A percentile compares a stretch with the other conserved stretches of the same genome.
Evolutionary conservation across 352 stramenopile species (phyloP).

Genomic region (Peronospora tabacina): DNA sequence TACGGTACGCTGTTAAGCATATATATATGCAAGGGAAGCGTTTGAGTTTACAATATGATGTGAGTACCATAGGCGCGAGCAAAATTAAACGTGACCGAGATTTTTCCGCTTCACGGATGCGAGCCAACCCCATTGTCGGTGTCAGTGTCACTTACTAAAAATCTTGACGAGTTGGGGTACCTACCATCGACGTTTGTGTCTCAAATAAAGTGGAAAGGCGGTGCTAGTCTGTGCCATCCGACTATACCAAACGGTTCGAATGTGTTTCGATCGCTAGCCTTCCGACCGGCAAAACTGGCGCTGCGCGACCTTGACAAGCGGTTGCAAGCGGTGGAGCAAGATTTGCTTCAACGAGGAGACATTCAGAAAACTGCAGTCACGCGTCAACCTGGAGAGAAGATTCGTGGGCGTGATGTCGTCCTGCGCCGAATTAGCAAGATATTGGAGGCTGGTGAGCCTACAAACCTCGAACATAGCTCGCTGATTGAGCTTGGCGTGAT

Average conservation of each 20-base stretch:
- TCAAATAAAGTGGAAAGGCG: conserved; percentile 60
- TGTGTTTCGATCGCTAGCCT: conserved; percentile 59
- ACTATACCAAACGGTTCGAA: conserved; percentile 34
- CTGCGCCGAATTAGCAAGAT: conserved; percentile 61
- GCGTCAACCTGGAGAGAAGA: conserved; percentile 42
- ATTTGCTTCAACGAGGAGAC: conserved; percentile 39
- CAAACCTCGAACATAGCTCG: conserved; percentile 41
- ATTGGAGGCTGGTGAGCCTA: conserved; percentile 53
- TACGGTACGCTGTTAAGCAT: conserved; percentile 10
- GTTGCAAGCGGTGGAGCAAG: conserved; percentile 51
- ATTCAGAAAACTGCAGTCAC: conserved; percentile 40
- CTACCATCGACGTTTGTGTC: conserved; percentile 49
- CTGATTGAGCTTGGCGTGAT: conserved; percentile 67
- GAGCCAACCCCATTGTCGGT: conserved; percentile 39
- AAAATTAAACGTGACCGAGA: conserved; percentile 49
- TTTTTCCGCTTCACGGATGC: conserved; percentile 59
- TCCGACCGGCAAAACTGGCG: conserved; percentile 54
- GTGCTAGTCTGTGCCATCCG: conserved; percentile 54
- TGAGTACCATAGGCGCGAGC: conserved; percentile 25
- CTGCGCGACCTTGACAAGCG: conserved; percentile 63
- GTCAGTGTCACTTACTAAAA: conserved; percentile 5
- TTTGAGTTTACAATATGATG: conserved; percentile 2
- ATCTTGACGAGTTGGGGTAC: conserved; percentile 15
- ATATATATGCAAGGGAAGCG: neutral
- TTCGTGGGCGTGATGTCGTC: conserved; percentile 64